Evolutionary conservation across 805 yeast genomes (phyloP).

Genomic region (Teunomyces aglyptinius): DNA sequence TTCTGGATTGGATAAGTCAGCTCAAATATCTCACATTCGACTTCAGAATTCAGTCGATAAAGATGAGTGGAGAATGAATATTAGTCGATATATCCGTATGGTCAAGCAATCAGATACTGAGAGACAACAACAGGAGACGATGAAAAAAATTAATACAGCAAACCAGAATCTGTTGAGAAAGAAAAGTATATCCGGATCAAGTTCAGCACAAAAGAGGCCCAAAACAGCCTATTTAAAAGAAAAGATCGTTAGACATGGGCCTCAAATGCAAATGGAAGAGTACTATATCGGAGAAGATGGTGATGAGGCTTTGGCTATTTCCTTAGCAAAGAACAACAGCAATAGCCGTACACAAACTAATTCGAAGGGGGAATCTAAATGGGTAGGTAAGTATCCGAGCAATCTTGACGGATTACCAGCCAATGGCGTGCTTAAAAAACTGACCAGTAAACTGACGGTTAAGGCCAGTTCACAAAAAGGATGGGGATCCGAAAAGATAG

Average conservation of each 20-base stretch:
- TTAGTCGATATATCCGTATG: conserved; percentile 14
- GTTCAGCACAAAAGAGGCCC: not conserved
- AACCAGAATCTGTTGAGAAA: not conserved
- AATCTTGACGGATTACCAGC: not conserved
- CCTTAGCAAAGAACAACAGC: not conserved
- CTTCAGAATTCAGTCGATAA: conserved; percentile 27
- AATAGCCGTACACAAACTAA: not conserved
- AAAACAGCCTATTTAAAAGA: not conserved
- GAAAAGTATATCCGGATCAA: not conserved
- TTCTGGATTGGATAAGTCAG: conserved; percentile 13
- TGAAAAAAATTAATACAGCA: not conserved
- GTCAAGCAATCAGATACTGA: conserved; percentile 6
- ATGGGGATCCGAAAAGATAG: not conserved
- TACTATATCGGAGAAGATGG: conserved; percentile 9
- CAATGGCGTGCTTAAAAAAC: not conserved
- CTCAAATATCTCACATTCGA: conserved; percentile 21
- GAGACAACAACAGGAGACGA: not conserved
- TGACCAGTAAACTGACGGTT: conserved; percentile 8
- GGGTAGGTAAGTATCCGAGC: not conserved
- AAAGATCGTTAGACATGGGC: not conserved
- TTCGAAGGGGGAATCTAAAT: not conserved
- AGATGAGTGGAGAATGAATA: conserved; percentile 24
- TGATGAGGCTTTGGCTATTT: conserved; percentile 1
- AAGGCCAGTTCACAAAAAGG: conserved; percentile 2
- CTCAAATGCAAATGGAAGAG: conserved; percentile 3